Evolutionary conservation across 2,329 filamentous ascomycete species (phyloP), one percentile per base, ranked within the genome.

Genomic region (Penicillium olsonii): DNA sequence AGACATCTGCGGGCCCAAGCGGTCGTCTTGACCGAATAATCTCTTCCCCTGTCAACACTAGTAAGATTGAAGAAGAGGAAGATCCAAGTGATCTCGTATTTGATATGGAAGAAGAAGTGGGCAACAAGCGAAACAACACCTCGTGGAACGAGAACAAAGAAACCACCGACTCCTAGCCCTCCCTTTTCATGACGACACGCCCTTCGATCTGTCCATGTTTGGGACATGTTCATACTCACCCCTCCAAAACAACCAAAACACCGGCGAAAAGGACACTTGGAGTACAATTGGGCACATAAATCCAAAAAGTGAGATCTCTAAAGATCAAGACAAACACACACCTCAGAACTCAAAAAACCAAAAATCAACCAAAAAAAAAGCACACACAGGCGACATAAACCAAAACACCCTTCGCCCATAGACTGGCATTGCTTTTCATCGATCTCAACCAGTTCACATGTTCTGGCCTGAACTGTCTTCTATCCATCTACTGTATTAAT

Each of bases 51-150:
- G 69, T 74, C 40, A 70, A 66, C 43, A 72, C 70, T 10, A 74
- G 67, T 59, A 73, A 70, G 44, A 78, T 77, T 47, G 76, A 78
- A 26, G 76, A 78, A 26, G 76, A 78, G 50, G 75, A 62, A 38
- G 59, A 78, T 53, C 72, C 72, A 39, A 69, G 73, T 39, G 73
- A 75, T 39, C 58, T 76, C 19, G 74, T 78, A 45, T 78, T 78
- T 55, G 75, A 74, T 4, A 77, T 78, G 74, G 76, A 78, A 54
- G 76, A 78, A 52, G 75, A 78, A 57, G 75, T 78, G 52, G 74
- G 66, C 47, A 74, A 69, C 50, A 75, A 74, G 53, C 68, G 71
- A 37, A 72, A 56, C 48, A 71, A 66, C 45, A 55, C 60, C 5
- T 65, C 62, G 5, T 75, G 70, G 68, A 59, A 61, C 10, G 63